Conservation (phyloP, 352 stramenopile species). For the Globisporangium paroecandrum region DNA sequence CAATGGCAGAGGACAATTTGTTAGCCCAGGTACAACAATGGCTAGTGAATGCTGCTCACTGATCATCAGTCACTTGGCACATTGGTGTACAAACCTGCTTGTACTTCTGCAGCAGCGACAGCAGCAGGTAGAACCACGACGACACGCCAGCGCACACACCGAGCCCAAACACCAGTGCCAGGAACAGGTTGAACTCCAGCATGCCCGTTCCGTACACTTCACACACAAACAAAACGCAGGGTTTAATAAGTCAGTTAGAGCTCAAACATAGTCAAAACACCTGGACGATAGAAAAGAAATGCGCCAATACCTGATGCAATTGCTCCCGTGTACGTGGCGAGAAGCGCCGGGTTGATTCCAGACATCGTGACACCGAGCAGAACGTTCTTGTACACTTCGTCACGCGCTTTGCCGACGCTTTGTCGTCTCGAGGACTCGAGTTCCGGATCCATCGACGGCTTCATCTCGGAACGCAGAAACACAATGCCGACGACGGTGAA, state of each 20-base stretch:
- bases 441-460: slow-evolving; percentile 67
- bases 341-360: slow-evolving; percentile 79
- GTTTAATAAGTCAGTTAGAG: background rate
- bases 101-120: slow-evolving; percentile 87
- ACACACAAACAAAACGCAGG: background rate
- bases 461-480: slow-evolving; percentile 80
- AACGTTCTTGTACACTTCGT: slow-evolving; percentile 78
- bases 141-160: slow-evolving; percentile 84
- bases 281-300: background rate
- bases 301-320: slow-evolving; percentile 69
- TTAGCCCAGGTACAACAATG: background rate
- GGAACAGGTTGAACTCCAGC: slow-evolving; percentile 82
- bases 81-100: slow-evolving; percentile 54
- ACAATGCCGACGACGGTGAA: slow-evolving; percentile 78
- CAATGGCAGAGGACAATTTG: background rate
- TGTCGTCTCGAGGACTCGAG: slow-evolving; percentile 46
- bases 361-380: slow-evolving; percentile 87
- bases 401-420: slow-evolving; percentile 40
- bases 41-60: background rate
- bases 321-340: slow-evolving; percentile 84
- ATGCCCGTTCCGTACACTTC: slow-evolving; percentile 82
- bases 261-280: background rate
- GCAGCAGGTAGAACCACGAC: slow-evolving; percentile 86
- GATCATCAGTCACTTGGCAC: background rate
- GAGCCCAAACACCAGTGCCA: slow-evolving; percentile 81